phyloP scores from a whole-genome alignment of 768 basidiomycete genomes.

The Lentinus tigrinus region DNA sequence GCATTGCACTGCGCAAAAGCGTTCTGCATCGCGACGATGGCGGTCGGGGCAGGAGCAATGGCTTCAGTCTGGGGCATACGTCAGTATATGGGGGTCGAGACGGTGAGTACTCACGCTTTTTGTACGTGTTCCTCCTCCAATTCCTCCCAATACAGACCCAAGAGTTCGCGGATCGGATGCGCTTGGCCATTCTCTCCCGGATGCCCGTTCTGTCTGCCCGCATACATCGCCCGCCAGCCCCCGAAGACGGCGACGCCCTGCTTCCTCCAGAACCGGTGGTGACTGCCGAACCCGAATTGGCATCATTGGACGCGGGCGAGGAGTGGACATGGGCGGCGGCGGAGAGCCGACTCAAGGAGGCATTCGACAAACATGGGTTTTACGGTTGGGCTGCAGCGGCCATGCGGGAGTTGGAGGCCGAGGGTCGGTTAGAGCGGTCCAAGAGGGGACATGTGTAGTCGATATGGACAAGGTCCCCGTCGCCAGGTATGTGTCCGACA shows the following conservation, averaged over 20 bases:
- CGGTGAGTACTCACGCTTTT: slow-evolving; percentile 40
- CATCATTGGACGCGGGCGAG: background rate
- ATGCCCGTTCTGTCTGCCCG: slow-evolving; percentile 50
- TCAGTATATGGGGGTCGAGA: slow-evolving; percentile 49
- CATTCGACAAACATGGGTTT: slow-evolving; percentile 61
- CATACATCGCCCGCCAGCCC: slow-evolving; percentile 47
- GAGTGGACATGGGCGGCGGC: slow-evolving; percentile 56
- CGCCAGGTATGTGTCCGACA: background rate
- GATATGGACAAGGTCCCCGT: background rate
- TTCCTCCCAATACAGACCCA: slow-evolving; percentile 38
- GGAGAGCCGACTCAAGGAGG: slow-evolving; percentile 49
- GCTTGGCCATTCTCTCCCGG: slow-evolving; percentile 41
- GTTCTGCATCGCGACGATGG: slow-evolving; percentile 60
- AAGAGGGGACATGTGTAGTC: slow-evolving; percentile 27
- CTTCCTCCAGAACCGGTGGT: background rate
- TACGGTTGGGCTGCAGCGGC: slow-evolving; percentile 54
- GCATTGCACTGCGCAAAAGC: slow-evolving; percentile 61
- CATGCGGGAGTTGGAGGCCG: slow-evolving; percentile 55
- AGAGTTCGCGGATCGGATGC: slow-evolving; percentile 62
- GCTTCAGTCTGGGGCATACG: slow-evolving; percentile 49
- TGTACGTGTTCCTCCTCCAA: background rate
- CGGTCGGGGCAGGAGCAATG: slow-evolving; percentile 51
- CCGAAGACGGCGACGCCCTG: slow-evolving; percentile 18
- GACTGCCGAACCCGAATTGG: background rate
- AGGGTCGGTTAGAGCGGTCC: slow-evolving; percentile 48